These are phyloP conservation scores for Aureobasidium namibiae DNA, from an alignment of 2,329 filamentous ascomycete species.

Conservation along the genomic window DNA sequence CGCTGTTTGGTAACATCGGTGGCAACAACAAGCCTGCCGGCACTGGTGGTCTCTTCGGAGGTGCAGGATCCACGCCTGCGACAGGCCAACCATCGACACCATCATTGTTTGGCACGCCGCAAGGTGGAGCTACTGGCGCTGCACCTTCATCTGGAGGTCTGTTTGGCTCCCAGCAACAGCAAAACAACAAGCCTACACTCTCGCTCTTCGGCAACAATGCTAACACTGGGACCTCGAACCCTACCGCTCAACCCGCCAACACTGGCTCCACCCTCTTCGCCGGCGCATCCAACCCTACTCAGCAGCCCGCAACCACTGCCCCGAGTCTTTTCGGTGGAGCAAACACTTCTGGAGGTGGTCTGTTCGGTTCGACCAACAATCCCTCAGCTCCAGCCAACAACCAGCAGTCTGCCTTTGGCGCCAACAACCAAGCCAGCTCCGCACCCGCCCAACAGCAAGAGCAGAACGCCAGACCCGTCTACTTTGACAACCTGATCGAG, in stretches of 20 bases:
- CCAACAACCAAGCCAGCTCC: slow-evolving; percentile 5
- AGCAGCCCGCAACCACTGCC: slow-evolving; percentile 12
- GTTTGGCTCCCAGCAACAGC: neutral
- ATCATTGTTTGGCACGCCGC: slow-evolving; percentile 12
- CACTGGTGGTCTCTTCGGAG: slow-evolving; percentile 6
- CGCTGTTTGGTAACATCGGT: slow-evolving; percentile 12
- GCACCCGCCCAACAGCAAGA: slow-evolving; percentile 21
- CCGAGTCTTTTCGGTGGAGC: slow-evolving; percentile 1
- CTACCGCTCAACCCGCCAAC: neutral
- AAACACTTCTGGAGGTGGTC: neutral
- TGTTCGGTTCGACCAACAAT: slow-evolving; percentile 1
- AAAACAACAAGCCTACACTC: neutral
- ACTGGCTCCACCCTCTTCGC: slow-evolving; percentile 7
- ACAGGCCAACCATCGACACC: slow-evolving; percentile 1
- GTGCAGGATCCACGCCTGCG: neutral
- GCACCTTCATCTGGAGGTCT: neutral
- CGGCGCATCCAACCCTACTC: neutral
- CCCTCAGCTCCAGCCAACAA: neutral
- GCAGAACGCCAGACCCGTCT: slow-evolving; percentile 43
- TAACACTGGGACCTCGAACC: neutral
- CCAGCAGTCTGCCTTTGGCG: neutral
- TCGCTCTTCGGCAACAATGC: neutral
- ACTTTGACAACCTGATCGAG: slow-evolving; percentile 57
- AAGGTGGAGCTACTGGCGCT: neutral
- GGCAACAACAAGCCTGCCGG: slow-evolving; percentile 9